Conservation (phyloP, 371 early-diverging fungal species). For the Funneliformis caledonium region DNA sequence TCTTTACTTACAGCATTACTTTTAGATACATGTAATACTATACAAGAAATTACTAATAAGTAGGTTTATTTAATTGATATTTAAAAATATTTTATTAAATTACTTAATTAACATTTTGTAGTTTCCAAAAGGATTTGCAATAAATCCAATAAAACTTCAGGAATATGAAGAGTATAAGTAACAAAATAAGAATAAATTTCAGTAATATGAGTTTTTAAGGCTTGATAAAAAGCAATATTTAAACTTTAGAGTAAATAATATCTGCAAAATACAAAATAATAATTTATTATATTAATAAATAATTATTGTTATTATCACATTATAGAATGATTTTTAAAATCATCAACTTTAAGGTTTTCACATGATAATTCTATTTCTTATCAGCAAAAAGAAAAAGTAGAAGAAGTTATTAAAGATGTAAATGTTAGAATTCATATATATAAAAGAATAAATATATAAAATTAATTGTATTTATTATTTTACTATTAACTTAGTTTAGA, state of each 20-base stretch:
- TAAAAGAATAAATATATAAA: background rate
- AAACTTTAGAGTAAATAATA: conserved; percentile 9
- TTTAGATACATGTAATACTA: too few species aligned
- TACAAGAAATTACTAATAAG: too few species aligned
- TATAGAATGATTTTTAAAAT: conserved; percentile 2
- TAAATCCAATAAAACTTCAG: background rate
- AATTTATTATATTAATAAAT: too few species aligned
- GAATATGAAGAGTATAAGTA: background rate
- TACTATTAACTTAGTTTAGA: too few species aligned
- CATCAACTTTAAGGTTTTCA: background rate
- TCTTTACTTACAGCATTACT: too few species aligned
- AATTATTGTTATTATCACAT: too few species aligned
- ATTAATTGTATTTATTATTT: too few species aligned
- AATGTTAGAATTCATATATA: background rate
- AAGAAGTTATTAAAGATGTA: conserved; percentile 15
- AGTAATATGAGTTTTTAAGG: background rate
- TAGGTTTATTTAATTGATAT: too few species aligned
- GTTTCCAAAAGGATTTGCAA: background rate
- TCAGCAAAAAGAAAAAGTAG: background rate
- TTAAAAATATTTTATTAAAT: background rate
- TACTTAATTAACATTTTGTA: background rate
- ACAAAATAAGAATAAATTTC: background rate
- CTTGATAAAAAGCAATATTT: conserved; percentile 11
- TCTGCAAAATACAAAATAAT: too few species aligned
- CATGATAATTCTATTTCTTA: background rate